Evolutionary conservation across 441 rosid species (phyloP), one percentile per base, ranked within the genome.

Genomic region (Euphorbia celastroides): DNA sequence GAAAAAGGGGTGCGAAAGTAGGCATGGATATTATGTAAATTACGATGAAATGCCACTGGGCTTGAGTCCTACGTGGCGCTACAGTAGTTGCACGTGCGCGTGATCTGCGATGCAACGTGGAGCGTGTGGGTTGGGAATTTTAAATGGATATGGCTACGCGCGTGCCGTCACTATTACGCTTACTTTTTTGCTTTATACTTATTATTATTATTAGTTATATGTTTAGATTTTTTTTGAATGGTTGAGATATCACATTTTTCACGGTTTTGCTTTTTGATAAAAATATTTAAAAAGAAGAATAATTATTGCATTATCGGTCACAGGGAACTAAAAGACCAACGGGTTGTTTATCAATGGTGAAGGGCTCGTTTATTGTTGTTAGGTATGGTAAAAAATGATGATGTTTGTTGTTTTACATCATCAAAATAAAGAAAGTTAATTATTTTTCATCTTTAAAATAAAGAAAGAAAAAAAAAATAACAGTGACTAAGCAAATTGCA

Each of bases 11-110:
- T 16, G 25, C 2, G 2, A 0, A 69, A 55, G 52, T 62, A 38
- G 67, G 31, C 62, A 13, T 51, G 52, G 30, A 25, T 25, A 16
- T 20, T 26, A 19, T 7, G 23, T 59, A 52, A 48, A 61, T 62
- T 61, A 55, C 67, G 36, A 54, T 32, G n/a, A 32, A 23, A 41
- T 34, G 61, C 55, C 70, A 66, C 44, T 9, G 3, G 25, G 10
- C 0, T 6, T 7, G 5, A 0, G 34, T 17, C 58, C 62, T 62
- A 51, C 72, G 66, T 71, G 76, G 70, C 42, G 41, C 19, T 26
- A 66, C 75, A 72, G 77, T 63, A 2, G 7, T 0, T 44, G 71
- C 82, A 75, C 71, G 68, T 75, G 79, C 73, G 62, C 69, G 57
- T 56, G 71, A 58, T 26, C 28, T 59, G 68, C 57, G 14, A 28